These are phyloP conservation scores for Phytophthora cactorum DNA, from an alignment of 352 stramenopile genomes.

Conservation along the genomic window DNA sequence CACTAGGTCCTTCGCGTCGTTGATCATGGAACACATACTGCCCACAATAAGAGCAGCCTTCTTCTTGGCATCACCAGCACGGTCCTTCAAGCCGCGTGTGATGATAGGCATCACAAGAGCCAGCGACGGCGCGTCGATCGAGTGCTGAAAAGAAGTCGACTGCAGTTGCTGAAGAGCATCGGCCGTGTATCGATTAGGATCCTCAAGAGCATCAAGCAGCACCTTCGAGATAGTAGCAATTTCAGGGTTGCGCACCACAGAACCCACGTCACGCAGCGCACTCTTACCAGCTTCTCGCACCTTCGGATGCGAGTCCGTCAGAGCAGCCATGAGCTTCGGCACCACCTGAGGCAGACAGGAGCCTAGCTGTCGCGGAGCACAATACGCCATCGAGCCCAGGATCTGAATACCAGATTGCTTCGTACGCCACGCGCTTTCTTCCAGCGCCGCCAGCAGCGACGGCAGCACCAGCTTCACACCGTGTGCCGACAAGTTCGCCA, in stretches of 20 bases:
- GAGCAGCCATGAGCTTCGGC: constrained; percentile 96
- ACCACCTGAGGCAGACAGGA: constrained; percentile 98
- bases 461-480: constrained; percentile 99
- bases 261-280: constrained; percentile 97
- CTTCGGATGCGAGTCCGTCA: constrained; percentile 99
- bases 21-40: constrained; percentile 99
- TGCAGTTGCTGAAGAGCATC: constrained; percentile 97
- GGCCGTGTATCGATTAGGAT: constrained; percentile 92
- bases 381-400: constrained; percentile 97
- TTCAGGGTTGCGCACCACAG: constrained; percentile 99
- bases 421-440: constrained; percentile 96
- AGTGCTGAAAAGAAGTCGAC: constrained; percentile 98
- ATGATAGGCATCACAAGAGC: constrained; percentile 99
- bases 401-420: constrained; percentile 99
- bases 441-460: constrained; percentile 95
- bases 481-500: constrained; percentile 98
- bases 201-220: constrained; percentile 96
- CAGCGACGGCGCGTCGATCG: constrained; percentile 99
- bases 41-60: constrained; percentile 99
- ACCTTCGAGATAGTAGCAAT: constrained; percentile 95
- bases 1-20: constrained; percentile 97
- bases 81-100: constrained; percentile 97
- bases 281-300: constrained; percentile 96
- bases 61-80: constrained; percentile 97
- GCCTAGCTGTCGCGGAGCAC: constrained; percentile 98